Evolutionary conservation across 1,284 basidiomycete genomes (phyloP).

Genomic region (Cryptococcus depauperatus): DNA sequence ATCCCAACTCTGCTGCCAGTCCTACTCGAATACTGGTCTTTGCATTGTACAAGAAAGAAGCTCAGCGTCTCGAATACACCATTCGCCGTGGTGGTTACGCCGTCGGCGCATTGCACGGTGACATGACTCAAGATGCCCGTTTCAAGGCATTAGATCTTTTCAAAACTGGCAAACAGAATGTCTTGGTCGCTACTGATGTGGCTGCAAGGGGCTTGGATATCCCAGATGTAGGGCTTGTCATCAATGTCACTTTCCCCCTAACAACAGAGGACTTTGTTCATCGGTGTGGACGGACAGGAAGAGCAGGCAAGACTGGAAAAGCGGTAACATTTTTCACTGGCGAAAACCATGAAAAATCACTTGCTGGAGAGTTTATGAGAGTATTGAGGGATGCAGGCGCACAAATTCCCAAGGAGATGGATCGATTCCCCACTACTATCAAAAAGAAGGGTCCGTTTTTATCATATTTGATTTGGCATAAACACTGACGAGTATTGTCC

Average conservation of each 20-base stretch:
- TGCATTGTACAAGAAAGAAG: slow-evolving; percentile 96
- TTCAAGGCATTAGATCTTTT: slow-evolving; percentile 83
- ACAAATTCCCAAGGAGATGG: slow-evolving; percentile 60
- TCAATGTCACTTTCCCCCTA: slow-evolving; percentile 96
- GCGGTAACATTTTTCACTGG: slow-evolving; percentile 96
- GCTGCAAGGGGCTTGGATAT: slow-evolving; percentile 96
- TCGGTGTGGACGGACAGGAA: slow-evolving; percentile 91
- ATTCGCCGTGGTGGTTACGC: slow-evolving; percentile 70
- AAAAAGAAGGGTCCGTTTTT: slow-evolving; percentile 70
- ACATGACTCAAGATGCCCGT: slow-evolving; percentile 79
- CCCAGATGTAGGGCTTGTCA: slow-evolving; percentile 82
- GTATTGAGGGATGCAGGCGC: slow-evolving; percentile 83
- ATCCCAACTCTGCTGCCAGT: slow-evolving; percentile 39
- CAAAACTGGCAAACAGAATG: slow-evolving; percentile 70
- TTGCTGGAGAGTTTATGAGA: slow-evolving; percentile 88
- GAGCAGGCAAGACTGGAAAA: slow-evolving; percentile 83
- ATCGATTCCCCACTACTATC: slow-evolving; percentile 91
- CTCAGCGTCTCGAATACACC: slow-evolving; percentile 75
- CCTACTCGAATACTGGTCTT: slow-evolving; percentile 79
- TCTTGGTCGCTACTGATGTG: slow-evolving; percentile 96
- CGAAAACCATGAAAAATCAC: slow-evolving; percentile 70
- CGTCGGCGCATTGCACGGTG: slow-evolving; percentile 86
- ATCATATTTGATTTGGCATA: neutral
- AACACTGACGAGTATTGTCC: neutral
- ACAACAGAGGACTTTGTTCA: slow-evolving; percentile 89